Evolutionary conservation across 495 filamentous ascomycete species (phyloP).

Genomic region (Friedmanniomyces simplex): DNA sequence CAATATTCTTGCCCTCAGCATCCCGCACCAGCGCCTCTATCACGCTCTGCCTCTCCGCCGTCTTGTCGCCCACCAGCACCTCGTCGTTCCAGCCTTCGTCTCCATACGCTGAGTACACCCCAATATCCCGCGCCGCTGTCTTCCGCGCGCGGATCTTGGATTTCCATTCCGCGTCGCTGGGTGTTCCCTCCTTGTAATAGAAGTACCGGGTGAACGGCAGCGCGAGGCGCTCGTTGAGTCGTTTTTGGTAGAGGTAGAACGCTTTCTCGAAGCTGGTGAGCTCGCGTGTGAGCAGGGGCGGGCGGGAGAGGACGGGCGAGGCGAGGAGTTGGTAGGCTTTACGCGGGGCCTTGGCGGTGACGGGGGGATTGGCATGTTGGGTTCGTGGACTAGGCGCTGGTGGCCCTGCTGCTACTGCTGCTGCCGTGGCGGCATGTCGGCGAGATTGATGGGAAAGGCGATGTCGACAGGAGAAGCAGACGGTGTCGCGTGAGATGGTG

Average conservation of each 20-base stretch:
- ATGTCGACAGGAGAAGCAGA: conserved; percentile 27
- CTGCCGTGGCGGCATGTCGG: conserved; percentile 22
- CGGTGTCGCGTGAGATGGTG: conserved; percentile 12
- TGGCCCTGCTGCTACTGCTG: conserved; percentile 14
- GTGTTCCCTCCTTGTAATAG: conserved; percentile 90
- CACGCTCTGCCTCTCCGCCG: conserved; percentile 49
- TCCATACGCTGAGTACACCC: conserved; percentile 72
- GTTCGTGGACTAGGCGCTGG: background rate
- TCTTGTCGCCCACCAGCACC: conserved; percentile 57
- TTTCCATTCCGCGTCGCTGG: conserved; percentile 80
- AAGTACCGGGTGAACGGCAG: conserved; percentile 86
- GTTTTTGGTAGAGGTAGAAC: conserved; percentile 92
- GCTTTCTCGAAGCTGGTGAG: conserved; percentile 81
- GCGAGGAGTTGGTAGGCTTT: conserved; percentile 59
- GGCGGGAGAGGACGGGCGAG: conserved; percentile 74
- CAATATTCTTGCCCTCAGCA: conserved; percentile 50
- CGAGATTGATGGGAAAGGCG: conserved; percentile 20
- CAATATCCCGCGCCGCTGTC: conserved; percentile 71
- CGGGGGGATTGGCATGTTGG: conserved; percentile 8
- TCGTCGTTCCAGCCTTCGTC: conserved; percentile 86
- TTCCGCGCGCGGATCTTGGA: conserved; percentile 66
- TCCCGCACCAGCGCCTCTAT: conserved; percentile 62
- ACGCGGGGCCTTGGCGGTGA: conserved; percentile 9
- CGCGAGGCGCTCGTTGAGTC: conserved; percentile 84
- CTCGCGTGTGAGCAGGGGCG: conserved; percentile 74